Base-by-base conservation (phyloP, 345 rosid species). In the Gossypium turneri region DNA sequence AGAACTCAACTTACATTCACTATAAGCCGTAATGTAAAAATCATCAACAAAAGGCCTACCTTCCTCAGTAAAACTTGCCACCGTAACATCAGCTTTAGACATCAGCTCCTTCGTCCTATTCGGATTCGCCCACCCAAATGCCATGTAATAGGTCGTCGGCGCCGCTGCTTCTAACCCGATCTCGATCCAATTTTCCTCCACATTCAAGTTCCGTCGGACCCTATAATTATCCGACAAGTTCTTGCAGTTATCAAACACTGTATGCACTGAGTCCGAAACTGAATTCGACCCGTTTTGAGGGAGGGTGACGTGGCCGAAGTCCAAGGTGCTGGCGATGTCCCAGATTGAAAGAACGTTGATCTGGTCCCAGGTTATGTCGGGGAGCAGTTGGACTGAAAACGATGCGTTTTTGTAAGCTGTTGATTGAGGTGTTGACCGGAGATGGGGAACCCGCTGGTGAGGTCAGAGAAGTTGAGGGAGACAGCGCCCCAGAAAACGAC, bases 401-500 rank as follows among this genome's bases (percentile, higher is more conserved):
- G 90, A 81, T 1, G 88, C 85, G 50, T 95, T 93, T 70, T 73
- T 84, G 78, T 86, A 92, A 1, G 97, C 90, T 25, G 96, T 91
- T 34, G 81, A 48, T 91, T 95, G 64, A 95, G 92, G 22, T 27
- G 77, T 1, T 85, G 86, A 76, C 82, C 85, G 71, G 98, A 93
- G 82, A 90, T 67, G 11, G 86, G 73, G 66, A 90, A 90, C 20
- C 99, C 99, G 34, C 60, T 8, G 20, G 97, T 95, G 76, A 95
- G 50, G 69, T 93, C 91, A 68, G 71, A 82, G 61, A 93, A 90
- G 77, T 82, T 80, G 29, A 79, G 75, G 9, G 76, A 76, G 77
- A 73, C 52, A 24, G 98, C 84, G n/a, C 94, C 97, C 98, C 96
- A 95, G 91, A 92, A 93, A 75, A 82, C 88, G 67, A 93, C 93